phyloP scores from a whole-genome alignment of 352 stramenopile species.

The Plasmopara viticola region DNA sequence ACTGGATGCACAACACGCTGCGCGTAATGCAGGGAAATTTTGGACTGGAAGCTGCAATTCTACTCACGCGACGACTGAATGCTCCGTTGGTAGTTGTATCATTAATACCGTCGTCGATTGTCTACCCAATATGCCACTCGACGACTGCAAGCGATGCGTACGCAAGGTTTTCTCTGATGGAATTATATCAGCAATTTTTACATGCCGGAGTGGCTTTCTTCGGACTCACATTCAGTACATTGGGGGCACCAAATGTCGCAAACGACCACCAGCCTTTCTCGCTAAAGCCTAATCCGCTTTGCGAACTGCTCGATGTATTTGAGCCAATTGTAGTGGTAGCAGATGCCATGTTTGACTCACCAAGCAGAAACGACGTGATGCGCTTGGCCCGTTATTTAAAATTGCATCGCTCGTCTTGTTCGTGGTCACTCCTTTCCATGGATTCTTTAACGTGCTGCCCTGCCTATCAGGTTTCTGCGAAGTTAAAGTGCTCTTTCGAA shows the following conservation, averaged over 20 bases:
- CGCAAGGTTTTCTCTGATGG: constrained; percentile 39
- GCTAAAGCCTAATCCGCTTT: constrained; percentile 25
- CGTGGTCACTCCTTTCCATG: constrained; percentile 52
- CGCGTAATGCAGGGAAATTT: constrained; percentile 63
- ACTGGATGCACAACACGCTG: constrained; percentile 63
- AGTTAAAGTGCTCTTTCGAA: constrained; percentile 35
- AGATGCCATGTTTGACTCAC: constrained; percentile 30
- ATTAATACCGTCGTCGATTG: constrained; percentile 38
- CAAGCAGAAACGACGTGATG: constrained; percentile 29
- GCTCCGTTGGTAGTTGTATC: constrained; percentile 41
- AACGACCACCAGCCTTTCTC: constrained; percentile 1
- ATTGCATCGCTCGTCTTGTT: constrained; percentile 26
- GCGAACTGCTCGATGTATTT: constrained; percentile 35
- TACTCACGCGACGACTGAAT: constrained; percentile 35
- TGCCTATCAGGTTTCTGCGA: constrained; percentile 33
- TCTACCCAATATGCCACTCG: constrained; percentile 53
- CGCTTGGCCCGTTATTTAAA: constrained; percentile 30
- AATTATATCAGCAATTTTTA: constrained; percentile 41
- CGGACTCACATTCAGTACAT: constrained; percentile 31
- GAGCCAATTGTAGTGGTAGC: constrained; percentile 36
- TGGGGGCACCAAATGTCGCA: neutral
- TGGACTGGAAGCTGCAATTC: constrained; percentile 40
- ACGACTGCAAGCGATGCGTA: constrained; percentile 51
- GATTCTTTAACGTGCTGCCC: constrained; percentile 52
- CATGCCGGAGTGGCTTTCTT: constrained; percentile 38